These are phyloP conservation scores for Cercospora janseana DNA, from an alignment of 2,329 filamentous ascomycete species.

Conservation along the genomic window DNA sequence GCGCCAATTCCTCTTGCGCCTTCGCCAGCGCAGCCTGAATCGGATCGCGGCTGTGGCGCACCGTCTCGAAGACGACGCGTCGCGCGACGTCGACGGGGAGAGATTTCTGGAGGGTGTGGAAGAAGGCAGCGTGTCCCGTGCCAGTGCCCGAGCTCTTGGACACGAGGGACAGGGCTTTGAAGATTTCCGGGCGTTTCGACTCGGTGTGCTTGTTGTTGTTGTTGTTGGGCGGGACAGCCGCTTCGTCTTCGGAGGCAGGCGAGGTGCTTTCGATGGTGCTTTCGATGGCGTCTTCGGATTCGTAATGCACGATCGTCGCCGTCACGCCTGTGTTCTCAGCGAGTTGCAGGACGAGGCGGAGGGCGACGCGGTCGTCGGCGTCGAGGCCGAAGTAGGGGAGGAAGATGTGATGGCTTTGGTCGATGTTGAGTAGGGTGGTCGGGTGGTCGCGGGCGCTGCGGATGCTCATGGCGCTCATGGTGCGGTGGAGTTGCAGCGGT, in stretches of 20 bases:
- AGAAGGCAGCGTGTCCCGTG: conserved; percentile 52
- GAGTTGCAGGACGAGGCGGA: conserved; percentile 80
- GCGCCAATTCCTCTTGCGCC: conserved; percentile 60
- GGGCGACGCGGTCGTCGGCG: conserved; percentile 73
- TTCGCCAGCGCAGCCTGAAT: conserved; percentile 51
- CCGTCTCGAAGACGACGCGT: conserved; percentile 59
- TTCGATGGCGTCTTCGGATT: conserved; percentile 29
- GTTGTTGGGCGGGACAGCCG: conserved; percentile 4
- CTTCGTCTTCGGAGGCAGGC: conserved; percentile 20
- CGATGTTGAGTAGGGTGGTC: conserved; percentile 57
- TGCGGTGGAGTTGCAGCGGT: conserved; percentile 46
- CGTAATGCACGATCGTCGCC: conserved; percentile 68
- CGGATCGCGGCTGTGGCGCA: conserved; percentile 40
- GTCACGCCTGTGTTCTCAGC: conserved; percentile 76
- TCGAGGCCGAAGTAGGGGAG: conserved; percentile 78
- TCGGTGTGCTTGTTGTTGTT: conserved; percentile 21
- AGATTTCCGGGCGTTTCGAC: conserved; percentile 16
- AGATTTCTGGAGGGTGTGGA: conserved; percentile 57
- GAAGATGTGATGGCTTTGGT: conserved; percentile 79
- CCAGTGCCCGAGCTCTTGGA: background rate
- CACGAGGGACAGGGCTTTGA: conserved; percentile 10
- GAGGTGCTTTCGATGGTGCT: too few species aligned
- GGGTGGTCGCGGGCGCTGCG: conserved; percentile 57
- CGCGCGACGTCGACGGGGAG: conserved; percentile 51
- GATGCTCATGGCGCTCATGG: conserved; percentile 58